A percentile compares a stretch with the other conserved stretches of the same genome.
These are phyloP conservation scores for Podaxis pistillaris DNA, from an alignment of 768 basidiomycete species.

Conservation along the genomic window DNA sequence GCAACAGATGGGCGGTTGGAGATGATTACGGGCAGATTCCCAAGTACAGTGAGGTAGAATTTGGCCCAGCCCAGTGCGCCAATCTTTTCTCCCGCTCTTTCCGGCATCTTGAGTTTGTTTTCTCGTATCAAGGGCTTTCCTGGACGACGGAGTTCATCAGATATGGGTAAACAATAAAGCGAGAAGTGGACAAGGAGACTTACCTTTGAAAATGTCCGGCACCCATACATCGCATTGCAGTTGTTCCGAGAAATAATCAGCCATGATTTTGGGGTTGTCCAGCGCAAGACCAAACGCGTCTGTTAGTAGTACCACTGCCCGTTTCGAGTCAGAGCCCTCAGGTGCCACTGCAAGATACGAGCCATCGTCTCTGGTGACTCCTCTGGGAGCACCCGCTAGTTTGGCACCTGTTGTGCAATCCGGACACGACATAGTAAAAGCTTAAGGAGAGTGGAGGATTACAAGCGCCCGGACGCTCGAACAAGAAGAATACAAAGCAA, in stretches of 20 bases:
- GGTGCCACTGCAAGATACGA: constrained; percentile 41
- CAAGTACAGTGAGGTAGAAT: constrained; percentile 23
- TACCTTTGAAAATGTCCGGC: constrained; percentile 61
- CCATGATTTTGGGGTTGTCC: constrained; percentile 54
- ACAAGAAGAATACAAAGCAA: neutral
- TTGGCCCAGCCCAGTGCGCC: constrained; percentile 27
- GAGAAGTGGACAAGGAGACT: constrained; percentile 28
- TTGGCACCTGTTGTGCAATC: constrained; percentile 44
- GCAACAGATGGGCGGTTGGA: constrained; percentile 31
- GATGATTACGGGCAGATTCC: constrained; percentile 30
- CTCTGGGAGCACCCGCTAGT: constrained; percentile 44
- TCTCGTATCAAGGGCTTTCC: constrained; percentile 30
- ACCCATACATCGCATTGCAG: constrained; percentile 62
- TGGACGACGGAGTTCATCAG: constrained; percentile 13
- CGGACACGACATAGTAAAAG: constrained; percentile 32
- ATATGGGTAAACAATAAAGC: neutral
- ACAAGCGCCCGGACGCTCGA: neutral
- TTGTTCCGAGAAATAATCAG: constrained; percentile 47
- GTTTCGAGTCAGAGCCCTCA: constrained; percentile 20
- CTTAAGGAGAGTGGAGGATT: neutral
- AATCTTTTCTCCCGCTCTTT: constrained; percentile 34
- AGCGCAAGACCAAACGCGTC: constrained; percentile 57
- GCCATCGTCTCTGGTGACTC: constrained; percentile 32
- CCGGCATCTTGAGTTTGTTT: constrained; percentile 26
- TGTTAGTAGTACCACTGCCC: constrained; percentile 50